Conservation (phyloP, 2,329 filamentous ascomycete species). For the Diaporthe citrichinensis region DNA sequence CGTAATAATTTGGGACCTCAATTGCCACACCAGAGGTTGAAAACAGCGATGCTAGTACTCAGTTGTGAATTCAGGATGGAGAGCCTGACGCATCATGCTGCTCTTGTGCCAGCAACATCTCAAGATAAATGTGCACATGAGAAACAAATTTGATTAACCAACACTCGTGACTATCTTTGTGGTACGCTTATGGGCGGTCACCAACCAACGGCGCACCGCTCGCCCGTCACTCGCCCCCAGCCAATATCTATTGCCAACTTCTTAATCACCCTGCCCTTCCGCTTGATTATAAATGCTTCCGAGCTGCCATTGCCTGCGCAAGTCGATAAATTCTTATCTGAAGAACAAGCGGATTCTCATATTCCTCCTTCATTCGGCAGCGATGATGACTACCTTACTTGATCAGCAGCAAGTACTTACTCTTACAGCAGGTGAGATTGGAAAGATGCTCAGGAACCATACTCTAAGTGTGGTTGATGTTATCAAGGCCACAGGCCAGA, state of each 20-base stretch:
- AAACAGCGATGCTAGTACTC: neutral
- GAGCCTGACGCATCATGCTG: neutral
- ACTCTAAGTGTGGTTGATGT: no score
- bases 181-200: neutral
- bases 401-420: no score
- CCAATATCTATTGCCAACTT: neutral
- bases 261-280: neutral
- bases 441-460: no score
- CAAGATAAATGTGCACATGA: neutral
- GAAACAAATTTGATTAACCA: neutral
- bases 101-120: neutral
- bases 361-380: no score
- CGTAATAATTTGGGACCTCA: neutral
- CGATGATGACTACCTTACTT: no score
- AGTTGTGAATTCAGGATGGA: neutral
- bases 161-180: neutral
- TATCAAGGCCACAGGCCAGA: no score
- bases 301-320: no score
- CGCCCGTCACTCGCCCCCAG: no score
- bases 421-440: no score
- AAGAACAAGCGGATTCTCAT: no score
- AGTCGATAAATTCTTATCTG: no score
- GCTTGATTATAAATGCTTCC: no score
- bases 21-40: neutral
- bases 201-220: neutral